phyloP scores from a whole-genome alignment of 2,329 filamentous ascomycete genomes.

The Verticillium albo-atrum region DNA sequence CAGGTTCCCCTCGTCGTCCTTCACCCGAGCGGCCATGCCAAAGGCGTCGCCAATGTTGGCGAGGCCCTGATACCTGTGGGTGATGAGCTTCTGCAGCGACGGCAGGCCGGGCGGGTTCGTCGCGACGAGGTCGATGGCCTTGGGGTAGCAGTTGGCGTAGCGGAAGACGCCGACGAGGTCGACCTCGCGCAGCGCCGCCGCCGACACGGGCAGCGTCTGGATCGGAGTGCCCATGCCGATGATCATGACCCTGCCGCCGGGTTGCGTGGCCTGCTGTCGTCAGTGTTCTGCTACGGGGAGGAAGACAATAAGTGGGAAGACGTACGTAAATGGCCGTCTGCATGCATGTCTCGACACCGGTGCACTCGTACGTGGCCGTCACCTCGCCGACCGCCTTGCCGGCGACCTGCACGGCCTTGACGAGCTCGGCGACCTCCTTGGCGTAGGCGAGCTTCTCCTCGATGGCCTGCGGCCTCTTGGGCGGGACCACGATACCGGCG shows the following conservation, averaged over 20 bases:
- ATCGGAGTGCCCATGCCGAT: slow-evolving; percentile 71
- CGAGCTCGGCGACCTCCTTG: slow-evolving; percentile 40
- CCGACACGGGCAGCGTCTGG: slow-evolving; percentile 64
- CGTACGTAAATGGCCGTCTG: slow-evolving; percentile 68
- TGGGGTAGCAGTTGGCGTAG: slow-evolving; percentile 70
- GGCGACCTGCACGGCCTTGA: slow-evolving; percentile 29
- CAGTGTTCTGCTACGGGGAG: background rate
- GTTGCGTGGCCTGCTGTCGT: slow-evolving; percentile 45
- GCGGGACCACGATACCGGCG: slow-evolving; percentile 43
- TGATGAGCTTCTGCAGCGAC: slow-evolving; percentile 63
- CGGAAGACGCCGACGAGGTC: slow-evolving; percentile 69
- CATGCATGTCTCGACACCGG: slow-evolving; percentile 71
- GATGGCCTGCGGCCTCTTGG: slow-evolving; percentile 41
- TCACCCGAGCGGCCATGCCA: slow-evolving; percentile 65
- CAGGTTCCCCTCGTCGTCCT: slow-evolving; percentile 64
- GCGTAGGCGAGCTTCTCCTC: slow-evolving; percentile 50
- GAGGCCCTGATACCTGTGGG: slow-evolving; percentile 64
- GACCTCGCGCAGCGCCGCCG: slow-evolving; percentile 64
- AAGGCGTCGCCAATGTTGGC: slow-evolving; percentile 63
- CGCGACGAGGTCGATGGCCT: slow-evolving; percentile 46
- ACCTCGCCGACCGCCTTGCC: slow-evolving; percentile 56
- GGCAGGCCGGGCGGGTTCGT: slow-evolving; percentile 49
- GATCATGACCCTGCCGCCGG: slow-evolving; percentile 65
- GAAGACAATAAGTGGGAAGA: slow-evolving; percentile 3
- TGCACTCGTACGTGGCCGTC: slow-evolving; percentile 70